These are phyloP conservation scores for Pluteus cervinus DNA, from an alignment of 768 basidiomycete species.

Conservation along the genomic window DNA sequence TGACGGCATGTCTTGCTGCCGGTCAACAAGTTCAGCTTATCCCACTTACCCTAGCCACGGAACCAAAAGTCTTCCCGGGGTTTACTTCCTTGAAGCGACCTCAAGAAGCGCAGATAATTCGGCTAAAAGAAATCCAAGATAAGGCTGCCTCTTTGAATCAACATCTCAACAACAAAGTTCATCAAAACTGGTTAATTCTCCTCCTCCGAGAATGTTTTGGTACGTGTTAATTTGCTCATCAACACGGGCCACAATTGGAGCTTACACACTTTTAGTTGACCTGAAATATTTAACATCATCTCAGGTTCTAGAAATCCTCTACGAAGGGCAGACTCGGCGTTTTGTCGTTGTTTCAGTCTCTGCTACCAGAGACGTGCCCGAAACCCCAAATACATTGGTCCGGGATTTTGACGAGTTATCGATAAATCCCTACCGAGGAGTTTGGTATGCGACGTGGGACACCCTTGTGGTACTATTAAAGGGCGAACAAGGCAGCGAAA, in stretches of 20 bases:
- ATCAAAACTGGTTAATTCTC: constrained; percentile 62
- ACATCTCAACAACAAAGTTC: constrained; percentile 23
- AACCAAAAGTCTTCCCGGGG: constrained; percentile 32
- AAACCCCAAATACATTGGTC: constrained; percentile 27
- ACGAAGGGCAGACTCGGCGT: constrained; percentile 52
- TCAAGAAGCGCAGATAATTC: constrained; percentile 46
- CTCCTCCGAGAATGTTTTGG: constrained; percentile 65
- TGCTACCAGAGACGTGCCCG: constrained; percentile 13
- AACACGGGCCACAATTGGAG: constrained; percentile 8
- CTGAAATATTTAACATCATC: constrained; percentile 59
- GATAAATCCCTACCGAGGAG: no score
- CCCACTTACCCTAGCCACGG: constrained; percentile 35
- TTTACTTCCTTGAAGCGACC: constrained; percentile 45
- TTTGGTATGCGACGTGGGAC: no score
- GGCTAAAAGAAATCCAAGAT: constrained; percentile 41
- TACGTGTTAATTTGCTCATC: constrained; percentile 26
- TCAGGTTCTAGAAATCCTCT: constrained; percentile 57
- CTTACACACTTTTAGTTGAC: constrained; percentile 45
- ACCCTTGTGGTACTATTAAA: no score
- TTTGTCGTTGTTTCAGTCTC: constrained; percentile 52
- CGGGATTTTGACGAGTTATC: constrained; percentile 38
- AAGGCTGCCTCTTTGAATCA: constrained; percentile 9
- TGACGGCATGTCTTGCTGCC: constrained; percentile 53
- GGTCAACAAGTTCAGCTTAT: constrained; percentile 43
- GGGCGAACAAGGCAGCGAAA: constrained; percentile 13